Conservation (phyloP, 805 yeast genomes). For the Cyberlindnera euphorbiiphila region DNA sequence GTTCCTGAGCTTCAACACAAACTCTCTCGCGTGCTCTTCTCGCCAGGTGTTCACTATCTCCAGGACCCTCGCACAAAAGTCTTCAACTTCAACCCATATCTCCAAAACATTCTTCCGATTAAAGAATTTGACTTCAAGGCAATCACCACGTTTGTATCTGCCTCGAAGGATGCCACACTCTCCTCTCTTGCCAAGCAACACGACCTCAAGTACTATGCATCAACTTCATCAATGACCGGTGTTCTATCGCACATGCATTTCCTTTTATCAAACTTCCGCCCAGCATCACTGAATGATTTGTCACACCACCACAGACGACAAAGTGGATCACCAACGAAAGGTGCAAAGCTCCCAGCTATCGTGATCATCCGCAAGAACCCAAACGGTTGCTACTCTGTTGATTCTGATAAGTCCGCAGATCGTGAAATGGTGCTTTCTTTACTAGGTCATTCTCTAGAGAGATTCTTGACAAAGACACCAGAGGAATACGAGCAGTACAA, state of each 20-base stretch:
- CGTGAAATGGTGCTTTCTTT: conserved; percentile 64
- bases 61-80: conserved; percentile 76
- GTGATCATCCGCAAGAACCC: conserved; percentile 46
- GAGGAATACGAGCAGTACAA: conserved; percentile 42
- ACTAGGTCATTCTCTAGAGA: conserved; percentile 78
- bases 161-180: conserved; percentile 60
- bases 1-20: conserved; percentile 59
- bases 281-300: conserved; percentile 42
- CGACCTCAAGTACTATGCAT: conserved; percentile 50
- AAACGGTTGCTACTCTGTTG: conserved; percentile 53
- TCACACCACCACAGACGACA: conserved; percentile 42
- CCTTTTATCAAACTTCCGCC: conserved; percentile 58
- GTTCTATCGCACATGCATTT: conserved; percentile 71
- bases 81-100: conserved; percentile 60
- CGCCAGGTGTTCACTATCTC: conserved; percentile 75
- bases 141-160: conserved; percentile 55
- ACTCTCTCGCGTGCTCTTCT: conserved; percentile 68
- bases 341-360: conserved; percentile 50
- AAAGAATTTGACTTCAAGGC: conserved; percentile 62
- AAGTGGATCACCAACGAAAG: conserved; percentile 35
- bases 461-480: conserved; percentile 60
- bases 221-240: conserved; percentile 87
- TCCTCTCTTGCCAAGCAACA: conserved; percentile 40
- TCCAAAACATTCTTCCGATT: conserved; percentile 57
- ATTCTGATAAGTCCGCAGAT: conserved; percentile 64